Percentiles rank a stretch among this genome's conserved stretches.
phyloP scores from a whole-genome alignment of 225 moss, liverwort and hornwort genomes.

The Straminergon stramineum region DNA sequence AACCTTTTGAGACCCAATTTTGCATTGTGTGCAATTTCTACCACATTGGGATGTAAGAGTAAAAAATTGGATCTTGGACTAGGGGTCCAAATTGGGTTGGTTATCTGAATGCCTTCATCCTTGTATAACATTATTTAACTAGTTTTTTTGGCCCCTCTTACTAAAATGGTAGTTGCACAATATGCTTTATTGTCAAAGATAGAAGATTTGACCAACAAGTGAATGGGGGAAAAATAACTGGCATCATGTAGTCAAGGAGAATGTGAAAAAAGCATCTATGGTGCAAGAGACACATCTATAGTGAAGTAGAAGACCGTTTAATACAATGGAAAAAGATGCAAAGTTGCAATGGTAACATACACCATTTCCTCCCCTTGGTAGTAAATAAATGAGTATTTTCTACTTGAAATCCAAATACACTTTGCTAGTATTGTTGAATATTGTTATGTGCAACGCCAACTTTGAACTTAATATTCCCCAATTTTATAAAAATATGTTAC shows the following conservation, averaged over 20 bases:
- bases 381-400: background rate
- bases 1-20: rapidly evolving
- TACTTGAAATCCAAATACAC: background rate
- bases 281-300: background rate
- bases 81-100: rapidly evolving
- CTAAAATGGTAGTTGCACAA: background rate
- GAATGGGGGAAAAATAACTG: rapidly evolving
- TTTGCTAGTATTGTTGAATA: background rate
- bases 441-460: rapidly evolving
- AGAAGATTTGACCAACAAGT: background rate
- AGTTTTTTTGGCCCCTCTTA: background rate
- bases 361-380: background rate
- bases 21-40: background rate
- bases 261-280: background rate
- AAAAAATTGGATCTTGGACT: rapidly evolving
- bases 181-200: background rate
- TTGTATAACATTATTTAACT: background rate
- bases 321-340: background rate
- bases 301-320: background rate
- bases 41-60: background rate
- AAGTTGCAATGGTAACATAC: background rate
- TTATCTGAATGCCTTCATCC: background rate
- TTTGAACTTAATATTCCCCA: background rate
- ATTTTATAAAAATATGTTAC: background rate
- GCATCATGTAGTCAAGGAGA: background rate